Evolutionary conservation across 2,329 filamentous ascomycete genomes (phyloP).

Genomic region (Ascochyta clinopodiicola): DNA sequence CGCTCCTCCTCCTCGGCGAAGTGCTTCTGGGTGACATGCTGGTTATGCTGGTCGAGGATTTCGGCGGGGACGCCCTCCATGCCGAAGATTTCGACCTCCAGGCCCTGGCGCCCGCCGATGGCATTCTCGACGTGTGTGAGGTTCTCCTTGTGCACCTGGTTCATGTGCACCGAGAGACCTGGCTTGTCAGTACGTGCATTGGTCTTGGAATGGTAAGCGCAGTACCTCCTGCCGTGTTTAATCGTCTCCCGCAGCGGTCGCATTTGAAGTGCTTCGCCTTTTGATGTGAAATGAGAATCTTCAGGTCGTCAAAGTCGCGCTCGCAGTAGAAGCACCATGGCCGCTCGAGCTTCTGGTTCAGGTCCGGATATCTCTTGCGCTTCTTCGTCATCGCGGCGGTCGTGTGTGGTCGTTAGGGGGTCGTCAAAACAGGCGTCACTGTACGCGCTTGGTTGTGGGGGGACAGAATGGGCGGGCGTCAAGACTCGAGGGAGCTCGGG

Average conservation of each 20-base stretch:
- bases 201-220: neutral
- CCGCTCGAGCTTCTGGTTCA: conserved; percentile 85
- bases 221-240: conserved; percentile 94
- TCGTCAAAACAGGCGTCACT: neutral
- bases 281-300: conserved; percentile 95
- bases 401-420: neutral
- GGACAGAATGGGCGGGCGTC: neutral
- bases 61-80: conserved; percentile 97
- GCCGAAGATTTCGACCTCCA: conserved; percentile 95
- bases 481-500: neutral
- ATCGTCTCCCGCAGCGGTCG: conserved; percentile 81
- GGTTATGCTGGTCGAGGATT: conserved; percentile 80
- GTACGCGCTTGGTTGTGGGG: neutral
- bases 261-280: conserved; percentile 99
- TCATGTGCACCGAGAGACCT: conserved; percentile 97
- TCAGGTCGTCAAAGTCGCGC: conserved; percentile 95
- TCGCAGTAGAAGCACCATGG: conserved; percentile 99
- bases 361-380: conserved; percentile 82
- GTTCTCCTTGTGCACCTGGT: conserved; percentile 96
- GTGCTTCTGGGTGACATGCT: conserved; percentile 83
- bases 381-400: conserved; percentile 66
- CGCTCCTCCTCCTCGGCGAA: conserved; percentile 86
- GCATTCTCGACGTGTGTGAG: conserved; percentile 90
- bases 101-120: conserved; percentile 79
- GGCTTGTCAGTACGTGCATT: conserved; percentile 19